Evolutionary conservation across 2,329 filamentous ascomycete genomes (phyloP), one percentile per base, ranked within the genome.

Genomic region (Talaromyces sp.): DNA sequence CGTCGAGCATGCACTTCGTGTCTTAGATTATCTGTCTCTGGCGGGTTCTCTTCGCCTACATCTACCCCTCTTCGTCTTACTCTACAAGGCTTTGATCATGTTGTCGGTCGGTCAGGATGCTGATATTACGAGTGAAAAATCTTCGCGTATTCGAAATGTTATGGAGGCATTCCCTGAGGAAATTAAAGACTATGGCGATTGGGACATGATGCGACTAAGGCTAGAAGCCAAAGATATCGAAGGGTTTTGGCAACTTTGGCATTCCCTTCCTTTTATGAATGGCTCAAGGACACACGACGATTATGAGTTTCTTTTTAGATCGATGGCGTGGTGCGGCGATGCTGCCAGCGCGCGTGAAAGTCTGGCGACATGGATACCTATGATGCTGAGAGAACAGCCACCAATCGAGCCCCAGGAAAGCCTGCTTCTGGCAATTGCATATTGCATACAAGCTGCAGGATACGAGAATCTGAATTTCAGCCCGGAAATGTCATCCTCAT

Each of bases 241-340:
- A 17, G 75, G 77, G 6, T 85, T 89, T 67, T 89, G 85, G 86
- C 78, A 84, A 21, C 68, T 80, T 10, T 90, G 87, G 79, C 80
- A 81, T 58, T 77, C 80, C 59, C 80, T 84, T 4, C 74, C 86
- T 14, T 77, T 81, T 46, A 80, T 81, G 65, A 73, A 79, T 43
- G 68, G 72, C 9, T 66, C 77, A 1, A 82, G 87, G 21, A 80
- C 82, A 0, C 67, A 75, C n/a, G 69, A 70, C 17, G 77, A 88
- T 64, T 90, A 90, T 68, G 71, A 75, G 3, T 73, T 81, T 35
- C 74, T 86, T 27, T 88, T 84, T 68, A 64, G 70, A 14, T 68
- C 77, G 29, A 86, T 58, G 80, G 81, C 0, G 68, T 75, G 4
- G 78, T 80, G 0, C 43, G 66, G 71, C 0, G 74, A 82, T 64